Evolutionary conservation across 2,329 filamentous ascomycete genomes (phyloP), one percentile per base, ranked within the genome.

Genomic region (Claviceps spartinae): DNA sequence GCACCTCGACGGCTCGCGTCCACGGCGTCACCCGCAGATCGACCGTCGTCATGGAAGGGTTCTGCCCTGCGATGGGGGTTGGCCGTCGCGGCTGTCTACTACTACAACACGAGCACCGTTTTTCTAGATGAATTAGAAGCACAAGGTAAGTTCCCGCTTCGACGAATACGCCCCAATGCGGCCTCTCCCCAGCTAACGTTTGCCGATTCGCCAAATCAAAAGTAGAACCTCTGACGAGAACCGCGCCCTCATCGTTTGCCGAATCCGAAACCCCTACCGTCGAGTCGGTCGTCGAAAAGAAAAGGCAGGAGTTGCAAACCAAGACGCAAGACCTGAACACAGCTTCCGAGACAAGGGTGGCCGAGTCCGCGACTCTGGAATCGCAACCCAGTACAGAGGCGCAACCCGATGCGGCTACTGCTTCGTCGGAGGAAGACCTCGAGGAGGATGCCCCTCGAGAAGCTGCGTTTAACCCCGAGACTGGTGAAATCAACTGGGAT

Each of bases 401-500:
- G 18, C 58, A 65, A 46, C 57, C 38, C 45, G 58, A 59, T 4
- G 55, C 45, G 22, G 58, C 55, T 26, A 50, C 62, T 55, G 65
- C 66, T 30, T 3, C 41, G 4, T 72, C 76, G 2, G 71, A 74
- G 6, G 72, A 72, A 53, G 75, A 69, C 0, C 71, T 93, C 14
- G 85, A 95, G 67, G 81, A 88, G 54, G 89, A 96, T 68, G 89
- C 88, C 5, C 79, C 73, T 55, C 83, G 91, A 65, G 83, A 97
- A 69, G 93, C 88, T 52, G 93, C 93, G 1, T 98, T 97, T 74
- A 95, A 98, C 69, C 89, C 90, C 2, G 93, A 97, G 73, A 98
- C 93, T 9, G 93, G 93, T 60, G 93, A 98, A 77, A 98, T 98
- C 72, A 98, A 98, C 76, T 98, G 93, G 93, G 93, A 97, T 67